Evolutionary conservation across 2,329 filamentous ascomycete genomes (phyloP).

Genomic region (Phaeoacremonium minimum): DNA sequence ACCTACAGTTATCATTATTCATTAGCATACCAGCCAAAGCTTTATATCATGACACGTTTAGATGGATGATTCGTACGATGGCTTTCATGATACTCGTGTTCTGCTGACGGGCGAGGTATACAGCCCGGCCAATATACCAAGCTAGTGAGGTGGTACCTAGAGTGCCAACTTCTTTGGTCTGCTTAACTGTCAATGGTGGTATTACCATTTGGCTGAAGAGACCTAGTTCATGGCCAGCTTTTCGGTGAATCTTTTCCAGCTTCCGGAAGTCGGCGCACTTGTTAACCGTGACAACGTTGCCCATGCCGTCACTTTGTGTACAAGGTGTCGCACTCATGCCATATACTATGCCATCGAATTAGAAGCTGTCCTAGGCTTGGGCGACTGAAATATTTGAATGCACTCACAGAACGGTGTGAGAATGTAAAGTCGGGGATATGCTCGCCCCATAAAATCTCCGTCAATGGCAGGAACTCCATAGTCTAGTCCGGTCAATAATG

Average conservation of each 20-base stretch:
- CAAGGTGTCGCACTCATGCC: background rate
- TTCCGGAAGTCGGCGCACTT: background rate
- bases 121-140: constrained; percentile 39
- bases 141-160: constrained; percentile 29
- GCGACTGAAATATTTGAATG: background rate
- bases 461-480: constrained; percentile 30
- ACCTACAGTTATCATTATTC: background rate
- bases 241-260: background rate
- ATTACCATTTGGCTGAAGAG: background rate
- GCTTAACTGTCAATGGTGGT: background rate
- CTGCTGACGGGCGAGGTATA: background rate
- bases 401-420: background rate
- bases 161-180: background rate
- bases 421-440: constrained; percentile 12
- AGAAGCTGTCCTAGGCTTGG: background rate
- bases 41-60: background rate
- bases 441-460: constrained; percentile 20
- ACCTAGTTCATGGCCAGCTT: background rate
- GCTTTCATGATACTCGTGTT: background rate
- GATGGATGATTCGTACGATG: background rate
- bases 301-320: background rate
- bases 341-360: background rate
- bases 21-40: background rate
- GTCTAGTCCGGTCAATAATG: constrained; percentile 28
- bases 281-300: background rate